Base-by-base conservation (phyloP, 352 stramenopile genomes). In the Phytopythium sindhum region DNA sequence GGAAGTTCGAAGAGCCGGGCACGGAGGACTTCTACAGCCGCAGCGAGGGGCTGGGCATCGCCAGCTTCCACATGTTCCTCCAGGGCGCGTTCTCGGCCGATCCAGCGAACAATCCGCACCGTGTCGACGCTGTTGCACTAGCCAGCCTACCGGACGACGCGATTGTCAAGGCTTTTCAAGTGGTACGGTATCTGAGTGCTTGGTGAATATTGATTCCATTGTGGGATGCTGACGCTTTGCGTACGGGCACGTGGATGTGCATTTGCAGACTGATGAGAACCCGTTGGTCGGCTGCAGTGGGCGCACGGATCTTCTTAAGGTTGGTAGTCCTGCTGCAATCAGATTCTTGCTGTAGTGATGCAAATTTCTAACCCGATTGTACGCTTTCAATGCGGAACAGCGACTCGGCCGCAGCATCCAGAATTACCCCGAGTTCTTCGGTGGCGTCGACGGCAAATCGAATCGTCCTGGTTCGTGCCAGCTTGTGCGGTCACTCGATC, bases 51-150 rank as follows among this genome's bases (percentile, higher is more conserved):
- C 68, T 96, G 28, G 87, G 87, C 26, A 81, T 96, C 48, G 87
- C 87, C 29, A 92, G 81, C 53, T 85, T 95, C 48, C 84, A 94
- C 80, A 96, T 96, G 87, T 95, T 96, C 56, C 51, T 75, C 31
- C 65, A 68, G 1, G 87, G 87, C 24, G 80, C 70, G 29, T 96
- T 96, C 67, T 91, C 81, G n/a, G 68, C 64, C 1, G 76, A 93
- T 44, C 31, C 72, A 24, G 53, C 51, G 1, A 55, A 65, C 11
- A 57, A 74, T 26, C 76, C 75, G 10, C 79, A 90, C 57, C 74
- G 72, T 45, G 81, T 84, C 21, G 85, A 96, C 44, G 84, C 87
- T 12, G 67, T 67, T 51, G 87, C 76, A 14, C 60, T 96, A 53
- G 70, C 76, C 37, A 70, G 73, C 42, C 59, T 96, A 29, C 37